These are phyloP conservation scores for Chimonanthus praecox DNA, from an alignment of 164 flowering plant genomes.

Conservation along the genomic window DNA sequence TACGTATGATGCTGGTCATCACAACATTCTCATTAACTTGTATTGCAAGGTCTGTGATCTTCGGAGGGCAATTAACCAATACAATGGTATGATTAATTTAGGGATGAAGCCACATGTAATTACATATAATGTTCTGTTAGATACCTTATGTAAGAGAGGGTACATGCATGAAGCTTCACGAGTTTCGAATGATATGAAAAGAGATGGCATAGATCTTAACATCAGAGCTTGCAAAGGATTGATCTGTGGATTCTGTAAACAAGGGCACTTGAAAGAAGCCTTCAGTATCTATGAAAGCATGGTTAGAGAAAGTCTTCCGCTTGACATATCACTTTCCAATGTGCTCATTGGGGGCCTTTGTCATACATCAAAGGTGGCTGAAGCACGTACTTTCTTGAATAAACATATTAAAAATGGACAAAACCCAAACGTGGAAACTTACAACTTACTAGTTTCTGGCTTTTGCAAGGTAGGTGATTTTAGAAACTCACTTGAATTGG, in stretches of 20 bases:
- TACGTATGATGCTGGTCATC: background rate
- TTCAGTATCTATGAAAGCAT: conserved; percentile 3
- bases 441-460: conserved; percentile 2
- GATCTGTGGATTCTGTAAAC: conserved; percentile 1
- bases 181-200: background rate
- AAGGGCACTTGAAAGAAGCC: conserved; percentile 4
- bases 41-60: conserved; percentile 2
- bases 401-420: background rate
- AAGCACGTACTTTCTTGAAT: background rate
- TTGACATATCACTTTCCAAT: background rate
- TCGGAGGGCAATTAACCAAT: conserved; percentile 4
- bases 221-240: background rate
- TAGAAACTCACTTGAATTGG: background rate
- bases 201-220: background rate
- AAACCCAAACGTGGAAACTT: conserved; percentile 2
- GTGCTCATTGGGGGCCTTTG: conserved; percentile 1
- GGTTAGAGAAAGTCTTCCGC: background rate
- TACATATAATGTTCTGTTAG: background rate
- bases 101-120: background rate
- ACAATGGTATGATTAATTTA: conserved; percentile 3
- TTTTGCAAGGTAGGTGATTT: conserved; percentile 3
- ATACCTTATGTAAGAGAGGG: background rate
- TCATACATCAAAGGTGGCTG: background rate
- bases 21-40: background rate
- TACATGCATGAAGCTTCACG: background rate